Evolutionary conservation across 2,329 filamentous ascomycete genomes (phyloP).

Genomic region (Epichloe hybrida): DNA sequence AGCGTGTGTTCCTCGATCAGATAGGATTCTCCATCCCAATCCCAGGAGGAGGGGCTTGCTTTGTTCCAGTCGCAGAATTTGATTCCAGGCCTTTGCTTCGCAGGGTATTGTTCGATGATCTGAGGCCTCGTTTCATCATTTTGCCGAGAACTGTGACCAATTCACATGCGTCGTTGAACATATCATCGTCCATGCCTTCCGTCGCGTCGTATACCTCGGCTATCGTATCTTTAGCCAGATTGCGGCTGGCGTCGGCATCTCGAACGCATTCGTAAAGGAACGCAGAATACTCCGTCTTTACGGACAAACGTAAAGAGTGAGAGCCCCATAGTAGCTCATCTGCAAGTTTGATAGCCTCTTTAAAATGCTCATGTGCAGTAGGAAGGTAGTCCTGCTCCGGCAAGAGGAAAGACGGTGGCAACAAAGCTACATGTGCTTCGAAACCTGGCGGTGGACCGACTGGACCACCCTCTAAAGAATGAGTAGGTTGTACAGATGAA

Average conservation of each 20-base stretch:
- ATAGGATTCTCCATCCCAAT: slow-evolving; percentile 34
- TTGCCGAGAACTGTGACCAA: slow-evolving; percentile 74
- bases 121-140: slow-evolving; percentile 69
- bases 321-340: slow-evolving; percentile 70
- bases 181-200: slow-evolving; percentile 89
- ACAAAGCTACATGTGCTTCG: slow-evolving; percentile 21
- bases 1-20: slow-evolving; percentile 11
- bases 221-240: slow-evolving; percentile 69
- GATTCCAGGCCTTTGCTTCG: slow-evolving; percentile 20
- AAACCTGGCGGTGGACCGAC: slow-evolving; percentile 45
- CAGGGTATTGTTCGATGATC: slow-evolving; percentile 22
- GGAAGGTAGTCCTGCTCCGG: slow-evolving; percentile 71
- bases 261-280: slow-evolving; percentile 90
- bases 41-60: slow-evolving; percentile 18
- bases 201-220: slow-evolving; percentile 81
- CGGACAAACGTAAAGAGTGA: slow-evolving; percentile 76
- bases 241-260: slow-evolving; percentile 62
- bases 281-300: slow-evolving; percentile 83
- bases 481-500: slow-evolving; percentile 33
- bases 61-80: slow-evolving; percentile 12
- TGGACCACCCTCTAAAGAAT: slow-evolving; percentile 43
- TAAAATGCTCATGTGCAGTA: slow-evolving; percentile 68
- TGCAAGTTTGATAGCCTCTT: slow-evolving; percentile 60
- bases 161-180: slow-evolving; percentile 84
- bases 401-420: slow-evolving; percentile 61